phyloP scores from a whole-genome alignment of 768 basidiomycete species.

The Mycena leptocephala region DNA sequence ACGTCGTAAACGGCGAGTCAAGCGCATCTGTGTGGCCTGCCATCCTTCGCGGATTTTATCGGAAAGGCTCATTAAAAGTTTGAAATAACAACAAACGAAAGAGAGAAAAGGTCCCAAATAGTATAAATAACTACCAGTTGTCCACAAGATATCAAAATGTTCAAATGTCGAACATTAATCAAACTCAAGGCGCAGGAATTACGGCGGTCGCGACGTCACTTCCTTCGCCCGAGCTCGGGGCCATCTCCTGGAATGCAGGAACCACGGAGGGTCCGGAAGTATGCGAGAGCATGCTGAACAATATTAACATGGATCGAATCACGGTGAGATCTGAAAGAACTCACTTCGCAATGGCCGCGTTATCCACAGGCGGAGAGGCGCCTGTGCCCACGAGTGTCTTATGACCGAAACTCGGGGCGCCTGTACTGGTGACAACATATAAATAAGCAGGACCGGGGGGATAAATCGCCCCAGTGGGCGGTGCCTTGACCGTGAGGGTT shows the following conservation, averaged over 20 bases:
- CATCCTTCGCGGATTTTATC: no score
- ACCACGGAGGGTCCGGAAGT: constrained; percentile 20
- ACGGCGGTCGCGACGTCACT: constrained; percentile 31
- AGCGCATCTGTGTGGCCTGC: no score
- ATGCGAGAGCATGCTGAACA: constrained; percentile 15
- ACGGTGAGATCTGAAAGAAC: neutral
- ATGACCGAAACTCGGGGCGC: constrained; percentile 49
- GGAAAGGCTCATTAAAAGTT: no score
- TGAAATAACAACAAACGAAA: neutral
- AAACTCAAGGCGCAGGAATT: constrained; percentile 22
- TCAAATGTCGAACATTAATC: neutral
- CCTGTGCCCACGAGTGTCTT: constrained; percentile 58
- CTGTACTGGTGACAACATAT: constrained; percentile 54
- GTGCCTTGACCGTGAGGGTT: constrained; percentile 52
- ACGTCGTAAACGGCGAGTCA: no score
- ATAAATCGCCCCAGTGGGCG: constrained; percentile 55
- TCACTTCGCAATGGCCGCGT: constrained; percentile 32
- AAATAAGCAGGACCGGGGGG: constrained; percentile 58
- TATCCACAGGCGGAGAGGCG: constrained; percentile 51
- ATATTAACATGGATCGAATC: neutral
- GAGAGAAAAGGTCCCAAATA: neutral
- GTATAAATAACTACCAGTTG: neutral
- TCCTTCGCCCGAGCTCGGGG: constrained; percentile 24
- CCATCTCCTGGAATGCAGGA: constrained; percentile 26
- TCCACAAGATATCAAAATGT: neutral